These are phyloP conservation scores for Smittium mucronatum DNA, from an alignment of 371 early-diverging fungal genomes.

Conservation along the genomic window DNA sequence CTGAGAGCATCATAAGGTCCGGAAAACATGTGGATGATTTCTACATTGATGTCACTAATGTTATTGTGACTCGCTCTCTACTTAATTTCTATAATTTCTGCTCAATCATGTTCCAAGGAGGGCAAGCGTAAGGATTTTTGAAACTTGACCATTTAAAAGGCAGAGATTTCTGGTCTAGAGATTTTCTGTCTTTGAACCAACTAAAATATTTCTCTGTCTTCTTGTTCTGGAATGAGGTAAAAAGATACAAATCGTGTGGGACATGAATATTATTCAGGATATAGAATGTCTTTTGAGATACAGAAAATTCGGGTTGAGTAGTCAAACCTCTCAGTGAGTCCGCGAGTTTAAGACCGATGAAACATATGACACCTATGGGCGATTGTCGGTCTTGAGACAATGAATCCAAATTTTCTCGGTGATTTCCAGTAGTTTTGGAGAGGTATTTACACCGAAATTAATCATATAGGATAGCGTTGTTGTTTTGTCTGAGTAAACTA, in stretches of 20 bases:
- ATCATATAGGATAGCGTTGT: not conserved
- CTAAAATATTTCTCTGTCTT: slow-evolving; percentile 15
- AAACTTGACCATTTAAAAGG: slow-evolving; percentile 14
- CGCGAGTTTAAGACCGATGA: not conserved
- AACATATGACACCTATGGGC: not conserved
- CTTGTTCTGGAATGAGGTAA: slow-evolving; percentile 17
- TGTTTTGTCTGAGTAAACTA: not conserved
- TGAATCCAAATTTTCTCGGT: not conserved
- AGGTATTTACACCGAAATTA: not conserved
- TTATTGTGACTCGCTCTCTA: slow-evolving; percentile 1
- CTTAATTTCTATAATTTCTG: slow-evolving; percentile 17
- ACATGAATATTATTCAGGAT: not conserved
- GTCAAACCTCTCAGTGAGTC: not conserved
- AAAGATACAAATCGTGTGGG: slow-evolving; percentile 20
- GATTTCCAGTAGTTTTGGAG: not conserved
- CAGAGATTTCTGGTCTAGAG: slow-evolving; percentile 24
- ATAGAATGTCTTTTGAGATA: not conserved
- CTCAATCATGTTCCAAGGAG: slow-evolving; percentile 24
- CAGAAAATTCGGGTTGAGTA: not conserved
- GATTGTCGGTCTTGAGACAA: not conserved
- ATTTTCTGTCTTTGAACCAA: slow-evolving; percentile 17
- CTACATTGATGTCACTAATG: slow-evolving; percentile 8
- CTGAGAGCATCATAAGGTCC: not conserved
- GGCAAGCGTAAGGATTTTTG: slow-evolving; percentile 18
- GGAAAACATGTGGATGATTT: not conserved